Conservation (phyloP, 1,284 basidiomycete genomes). For the Ceratobasidium sp. region DNA sequence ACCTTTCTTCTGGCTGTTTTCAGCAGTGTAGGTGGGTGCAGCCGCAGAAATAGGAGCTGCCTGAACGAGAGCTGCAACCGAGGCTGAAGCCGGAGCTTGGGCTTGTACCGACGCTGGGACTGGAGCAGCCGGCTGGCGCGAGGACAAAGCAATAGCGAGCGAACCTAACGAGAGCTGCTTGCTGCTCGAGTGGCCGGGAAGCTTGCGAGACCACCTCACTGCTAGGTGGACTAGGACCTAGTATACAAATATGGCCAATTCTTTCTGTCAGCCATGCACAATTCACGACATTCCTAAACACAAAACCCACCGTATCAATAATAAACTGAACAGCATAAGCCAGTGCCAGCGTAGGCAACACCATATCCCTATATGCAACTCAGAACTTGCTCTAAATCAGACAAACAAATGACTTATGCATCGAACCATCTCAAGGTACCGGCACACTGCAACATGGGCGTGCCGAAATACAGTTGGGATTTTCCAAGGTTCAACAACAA, state of each 20-base stretch:
- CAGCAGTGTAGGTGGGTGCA: constrained; percentile 58
- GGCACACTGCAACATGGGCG: background rate
- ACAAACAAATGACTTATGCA: background rate
- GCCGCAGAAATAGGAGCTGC: constrained; percentile 49
- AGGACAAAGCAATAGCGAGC: constrained; percentile 24
- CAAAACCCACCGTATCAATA: constrained; percentile 21
- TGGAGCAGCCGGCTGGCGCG: constrained; percentile 38
- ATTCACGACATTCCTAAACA: background rate
- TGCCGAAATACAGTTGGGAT: background rate
- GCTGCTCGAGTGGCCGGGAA: background rate
- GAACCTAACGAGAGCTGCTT: too few relatives aligned
- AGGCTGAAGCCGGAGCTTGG: constrained; percentile 34
- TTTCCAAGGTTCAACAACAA: constrained; percentile 29
- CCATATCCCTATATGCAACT: background rate
- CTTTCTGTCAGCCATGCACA: too few relatives aligned
- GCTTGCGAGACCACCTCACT: constrained; percentile 9
- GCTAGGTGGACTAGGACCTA: constrained; percentile 15
- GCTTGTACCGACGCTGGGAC: constrained; percentile 23
- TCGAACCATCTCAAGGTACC: constrained; percentile 12
- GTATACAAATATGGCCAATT: background rate
- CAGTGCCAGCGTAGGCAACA: constrained; percentile 23
- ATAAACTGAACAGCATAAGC: constrained; percentile 32
- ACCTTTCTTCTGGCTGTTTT: constrained; percentile 95
- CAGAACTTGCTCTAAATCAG: too few relatives aligned
- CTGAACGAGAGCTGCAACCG: constrained; percentile 51